Evolutionary conservation across 345 rosid species (phyloP).

Genomic region (Pistacia vera): DNA sequence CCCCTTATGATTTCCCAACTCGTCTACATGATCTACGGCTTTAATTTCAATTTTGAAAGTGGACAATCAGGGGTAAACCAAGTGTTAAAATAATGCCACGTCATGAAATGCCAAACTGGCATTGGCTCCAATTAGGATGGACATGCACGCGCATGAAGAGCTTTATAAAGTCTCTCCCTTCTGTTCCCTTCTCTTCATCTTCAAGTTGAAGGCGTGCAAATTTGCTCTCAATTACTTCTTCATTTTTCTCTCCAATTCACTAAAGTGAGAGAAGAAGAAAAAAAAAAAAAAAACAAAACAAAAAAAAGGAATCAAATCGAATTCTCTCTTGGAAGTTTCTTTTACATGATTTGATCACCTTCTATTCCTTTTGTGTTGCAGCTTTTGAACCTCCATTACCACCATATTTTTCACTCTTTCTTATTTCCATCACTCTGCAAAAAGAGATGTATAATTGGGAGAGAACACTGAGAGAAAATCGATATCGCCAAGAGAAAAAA

Average conservation of each 20-base stretch:
- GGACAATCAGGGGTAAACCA: neutral
- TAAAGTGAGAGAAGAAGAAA: no score
- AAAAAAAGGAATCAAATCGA: no score
- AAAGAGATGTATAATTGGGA: slow-evolving; percentile 43
- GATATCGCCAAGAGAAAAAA: slow-evolving; percentile 24
- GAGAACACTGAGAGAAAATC: slow-evolving; percentile 32
- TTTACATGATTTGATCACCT: neutral
- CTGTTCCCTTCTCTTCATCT: slow-evolving; percentile 29
- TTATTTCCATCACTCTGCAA: neutral
- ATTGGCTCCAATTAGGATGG: slow-evolving; percentile 26
- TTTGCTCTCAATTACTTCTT: slow-evolving; percentile 25
- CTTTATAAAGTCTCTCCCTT: slow-evolving; percentile 38
- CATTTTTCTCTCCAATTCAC: neutral
- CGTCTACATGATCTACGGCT: slow-evolving; percentile 33
- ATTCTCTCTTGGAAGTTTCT: neutral
- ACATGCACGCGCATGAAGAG: slow-evolving; percentile 41
- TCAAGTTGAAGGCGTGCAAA: slow-evolving; percentile 37
- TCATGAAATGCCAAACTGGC: slow-evolving; percentile 37
- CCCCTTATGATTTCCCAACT: neutral
- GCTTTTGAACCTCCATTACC: slow-evolving; percentile 25
- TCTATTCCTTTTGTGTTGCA: slow-evolving; percentile 16
- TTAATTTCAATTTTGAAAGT: slow-evolving; percentile 28
- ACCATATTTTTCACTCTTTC: neutral
- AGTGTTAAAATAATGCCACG: slow-evolving; percentile 18
- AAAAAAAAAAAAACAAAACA: no score